phyloP scores from a whole-genome alignment of 1,284 basidiomycete genomes.

The Heimioporus retisporus region DNA sequence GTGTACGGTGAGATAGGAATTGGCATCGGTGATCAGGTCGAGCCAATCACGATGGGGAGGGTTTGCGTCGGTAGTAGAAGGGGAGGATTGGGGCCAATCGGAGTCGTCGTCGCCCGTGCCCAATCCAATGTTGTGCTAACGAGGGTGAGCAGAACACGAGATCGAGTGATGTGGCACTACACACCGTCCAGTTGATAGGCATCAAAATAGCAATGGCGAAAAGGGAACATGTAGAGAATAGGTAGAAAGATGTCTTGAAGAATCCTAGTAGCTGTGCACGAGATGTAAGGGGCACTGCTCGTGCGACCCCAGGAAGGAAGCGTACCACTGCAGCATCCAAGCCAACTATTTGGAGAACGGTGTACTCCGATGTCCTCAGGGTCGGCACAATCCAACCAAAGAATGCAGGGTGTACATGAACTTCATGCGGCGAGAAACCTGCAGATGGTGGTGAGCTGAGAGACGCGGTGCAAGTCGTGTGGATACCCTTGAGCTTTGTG shows the following conservation, averaged over 20 bases:
- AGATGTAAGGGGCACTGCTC: slow-evolving; percentile 6
- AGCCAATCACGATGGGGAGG: slow-evolving; percentile 72
- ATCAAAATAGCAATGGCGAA: slow-evolving; percentile 86
- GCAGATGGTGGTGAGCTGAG: slow-evolving; percentile 16
- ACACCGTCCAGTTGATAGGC: slow-evolving; percentile 90
- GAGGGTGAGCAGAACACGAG: slow-evolving; percentile 34
- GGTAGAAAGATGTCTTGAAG: slow-evolving; percentile 94
- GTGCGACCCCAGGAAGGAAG: slow-evolving; percentile 25
- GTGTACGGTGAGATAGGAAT: slow-evolving; percentile 89
- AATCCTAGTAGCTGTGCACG: slow-evolving; percentile 87
- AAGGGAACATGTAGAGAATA: slow-evolving; percentile 89
- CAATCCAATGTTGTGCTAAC: slow-evolving; percentile 78
- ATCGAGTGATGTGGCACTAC: slow-evolving; percentile 27
- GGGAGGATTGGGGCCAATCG: slow-evolving; percentile 56
- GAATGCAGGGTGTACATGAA: slow-evolving; percentile 84
- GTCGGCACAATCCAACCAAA: slow-evolving; percentile 98
- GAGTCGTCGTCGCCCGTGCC: slow-evolving; percentile 68
- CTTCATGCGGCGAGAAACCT: slow-evolving; percentile 94
- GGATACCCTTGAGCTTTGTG: slow-evolving; percentile 91
- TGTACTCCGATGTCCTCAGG: slow-evolving; percentile 90
- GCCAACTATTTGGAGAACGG: slow-evolving; percentile 96
- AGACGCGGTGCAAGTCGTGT: neutral
- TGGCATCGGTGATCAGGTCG: slow-evolving; percentile 88
- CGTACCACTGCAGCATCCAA: slow-evolving; percentile 93
- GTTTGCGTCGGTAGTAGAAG: slow-evolving; percentile 36